These are phyloP conservation scores for Metschnikowia anglica DNA, from an alignment of 805 yeast species.

Conservation along the genomic window DNA sequence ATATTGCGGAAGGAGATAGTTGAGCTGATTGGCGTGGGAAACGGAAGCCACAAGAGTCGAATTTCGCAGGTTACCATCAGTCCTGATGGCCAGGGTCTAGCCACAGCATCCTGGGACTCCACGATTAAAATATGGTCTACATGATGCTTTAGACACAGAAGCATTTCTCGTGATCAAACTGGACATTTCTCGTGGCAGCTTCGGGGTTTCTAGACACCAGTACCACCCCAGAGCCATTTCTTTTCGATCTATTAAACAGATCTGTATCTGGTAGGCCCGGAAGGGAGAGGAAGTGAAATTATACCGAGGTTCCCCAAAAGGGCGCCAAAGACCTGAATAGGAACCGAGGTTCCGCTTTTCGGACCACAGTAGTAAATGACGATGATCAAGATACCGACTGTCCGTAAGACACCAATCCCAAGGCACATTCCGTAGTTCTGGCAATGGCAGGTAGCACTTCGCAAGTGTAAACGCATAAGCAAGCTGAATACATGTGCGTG, in stretches of 20 bases:
- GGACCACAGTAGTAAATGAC: conserved; percentile 32
- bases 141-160: not conserved
- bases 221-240: too few species aligned
- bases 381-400: conserved; percentile 33
- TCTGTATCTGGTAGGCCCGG: not conserved
- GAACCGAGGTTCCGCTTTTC: conserved; percentile 23
- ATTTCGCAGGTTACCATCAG: conserved; percentile 64
- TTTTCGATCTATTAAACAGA: not conserved
- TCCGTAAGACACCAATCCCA: conserved; percentile 30
- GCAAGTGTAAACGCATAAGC: conserved; percentile 36
- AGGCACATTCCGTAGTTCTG: conserved; percentile 38
- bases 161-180: not conserved
- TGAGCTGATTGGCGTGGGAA: conserved; percentile 57
- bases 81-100: conserved; percentile 72
- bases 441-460: conserved; percentile 38
- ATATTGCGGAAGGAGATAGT: conserved; percentile 60
- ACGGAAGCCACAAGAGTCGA: conserved; percentile 50
- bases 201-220: not conserved
- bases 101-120: conserved; percentile 80
- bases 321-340: conserved; percentile 38
- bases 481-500: conserved; percentile 28
- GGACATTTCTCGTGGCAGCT: not conserved
- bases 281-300: not conserved
- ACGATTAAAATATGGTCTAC: conserved; percentile 65
- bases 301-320: conserved; percentile 10